Evolutionary conservation across 2,329 filamentous ascomycete genomes (phyloP).

Genomic region (Colletotrichum magnum): DNA sequence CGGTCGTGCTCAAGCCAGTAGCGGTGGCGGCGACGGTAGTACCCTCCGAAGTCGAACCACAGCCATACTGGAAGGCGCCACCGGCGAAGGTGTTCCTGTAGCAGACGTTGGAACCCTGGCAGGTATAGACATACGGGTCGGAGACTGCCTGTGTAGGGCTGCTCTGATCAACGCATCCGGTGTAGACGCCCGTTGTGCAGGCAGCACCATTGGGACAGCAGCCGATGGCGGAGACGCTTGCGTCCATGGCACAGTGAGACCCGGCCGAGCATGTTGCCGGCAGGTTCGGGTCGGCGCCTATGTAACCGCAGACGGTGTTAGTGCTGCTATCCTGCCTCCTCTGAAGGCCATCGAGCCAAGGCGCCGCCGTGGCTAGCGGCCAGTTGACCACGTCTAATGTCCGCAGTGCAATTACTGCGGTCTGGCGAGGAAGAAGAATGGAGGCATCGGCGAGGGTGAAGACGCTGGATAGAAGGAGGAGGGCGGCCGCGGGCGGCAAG

Average conservation of each 20-base stretch:
- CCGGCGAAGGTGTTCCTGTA: constrained; percentile 70
- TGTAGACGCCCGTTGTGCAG: constrained; percentile 70
- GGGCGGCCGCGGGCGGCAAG: constrained; percentile 52
- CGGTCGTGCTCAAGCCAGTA: constrained; percentile 54
- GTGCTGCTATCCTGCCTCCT: constrained; percentile 54
- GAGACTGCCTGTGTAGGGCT: constrained; percentile 64
- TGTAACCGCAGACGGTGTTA: constrained; percentile 72
- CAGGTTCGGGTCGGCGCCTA: constrained; percentile 65
- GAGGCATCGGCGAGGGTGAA: constrained; percentile 52
- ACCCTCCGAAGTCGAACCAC: constrained; percentile 64
- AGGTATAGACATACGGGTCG: constrained; percentile 71
- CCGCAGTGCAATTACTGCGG: constrained; percentile 52
- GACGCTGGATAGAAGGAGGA: constrained; percentile 52
- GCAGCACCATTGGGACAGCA: constrained; percentile 67
- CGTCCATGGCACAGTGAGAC: constrained; percentile 71
- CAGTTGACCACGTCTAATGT: constrained; percentile 56
- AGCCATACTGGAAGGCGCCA: constrained; percentile 71
- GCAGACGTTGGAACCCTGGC: constrained; percentile 64
- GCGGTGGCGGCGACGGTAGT: constrained; percentile 64
- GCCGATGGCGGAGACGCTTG: constrained; percentile 63
- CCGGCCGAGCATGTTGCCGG: constrained; percentile 71
- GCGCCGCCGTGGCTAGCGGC: constrained; percentile 59
- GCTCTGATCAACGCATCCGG: constrained; percentile 68
- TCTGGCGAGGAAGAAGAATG: constrained; percentile 59
- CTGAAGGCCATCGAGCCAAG: constrained; percentile 51